Conservation (phyloP, 2,329 filamentous ascomycete genomes). For the Claviceps pusilla region DNA sequence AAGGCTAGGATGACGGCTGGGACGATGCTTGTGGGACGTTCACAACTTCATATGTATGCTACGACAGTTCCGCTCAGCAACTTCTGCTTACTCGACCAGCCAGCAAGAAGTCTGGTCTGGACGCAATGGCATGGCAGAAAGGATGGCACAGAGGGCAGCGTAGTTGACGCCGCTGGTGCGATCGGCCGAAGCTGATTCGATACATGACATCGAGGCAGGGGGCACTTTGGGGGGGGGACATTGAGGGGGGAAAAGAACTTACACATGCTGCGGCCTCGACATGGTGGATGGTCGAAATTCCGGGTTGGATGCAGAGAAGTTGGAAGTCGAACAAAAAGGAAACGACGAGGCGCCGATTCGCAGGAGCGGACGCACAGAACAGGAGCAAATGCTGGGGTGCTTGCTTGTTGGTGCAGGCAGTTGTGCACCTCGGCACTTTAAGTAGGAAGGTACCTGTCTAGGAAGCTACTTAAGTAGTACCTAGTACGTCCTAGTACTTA, state of each 20-base stretch:
- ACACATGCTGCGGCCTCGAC: constrained; percentile 20
- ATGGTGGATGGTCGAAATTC: constrained; percentile 6
- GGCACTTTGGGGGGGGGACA: not conserved
- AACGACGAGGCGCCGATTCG: not conserved
- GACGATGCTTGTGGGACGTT: not conserved
- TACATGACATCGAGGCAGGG: constrained; percentile 2
- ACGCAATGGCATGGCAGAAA: not conserved
- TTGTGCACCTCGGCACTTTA: no score
- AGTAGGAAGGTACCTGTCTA: no score
- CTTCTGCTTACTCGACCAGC: not conserved
- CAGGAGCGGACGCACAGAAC: not conserved
- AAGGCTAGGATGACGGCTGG: no score
- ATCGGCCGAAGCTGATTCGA: constrained; percentile 13
- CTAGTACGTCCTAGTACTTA: no score
- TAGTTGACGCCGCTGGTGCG: no score
- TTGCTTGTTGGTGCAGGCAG: not conserved
- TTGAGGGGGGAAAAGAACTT: constrained; percentile 11
- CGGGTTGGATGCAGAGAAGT: not conserved
- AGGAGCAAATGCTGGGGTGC: not conserved
- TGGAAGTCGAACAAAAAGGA: not conserved
- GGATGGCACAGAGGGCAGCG: no score
- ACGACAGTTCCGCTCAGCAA: not conserved
- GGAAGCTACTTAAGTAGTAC: no score
- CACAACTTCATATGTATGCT: not conserved
- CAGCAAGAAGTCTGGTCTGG: not conserved